Evolutionary conservation across 192 early-diverging fungal species (phyloP).

Genomic region (Kappamyces sp.): DNA sequence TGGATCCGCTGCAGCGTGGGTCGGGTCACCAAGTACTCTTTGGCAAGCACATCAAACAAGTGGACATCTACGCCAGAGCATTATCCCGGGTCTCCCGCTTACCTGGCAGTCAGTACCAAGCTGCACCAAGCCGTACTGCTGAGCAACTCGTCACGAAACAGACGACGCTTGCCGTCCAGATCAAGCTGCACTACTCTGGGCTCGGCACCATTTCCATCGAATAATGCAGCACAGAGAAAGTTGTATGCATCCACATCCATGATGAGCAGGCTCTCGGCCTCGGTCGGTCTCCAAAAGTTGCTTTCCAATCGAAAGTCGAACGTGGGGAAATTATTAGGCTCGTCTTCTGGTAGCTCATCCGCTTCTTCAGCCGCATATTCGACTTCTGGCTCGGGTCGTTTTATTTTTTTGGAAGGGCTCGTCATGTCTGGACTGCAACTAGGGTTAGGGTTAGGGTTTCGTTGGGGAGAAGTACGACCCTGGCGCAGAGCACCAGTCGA

Average conservation of each 20-base stretch:
- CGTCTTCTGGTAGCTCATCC: no score
- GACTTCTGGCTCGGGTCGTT: no score
- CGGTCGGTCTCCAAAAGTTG: no score
- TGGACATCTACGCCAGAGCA: not conserved
- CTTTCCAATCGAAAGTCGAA: no score
- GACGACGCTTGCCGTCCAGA: not conserved
- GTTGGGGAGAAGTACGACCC: no score
- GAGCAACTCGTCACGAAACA: not conserved
- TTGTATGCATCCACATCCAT: conserved; percentile 17
- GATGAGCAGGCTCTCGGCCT: not conserved
- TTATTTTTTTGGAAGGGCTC: no score
- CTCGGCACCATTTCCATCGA: conserved; percentile 5
- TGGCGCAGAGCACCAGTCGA: no score
- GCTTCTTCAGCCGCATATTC: no score
- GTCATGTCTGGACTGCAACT: no score
- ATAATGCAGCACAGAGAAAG: conserved; percentile 6
- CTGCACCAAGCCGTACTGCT: conserved; percentile 2
- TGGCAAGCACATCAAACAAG: conserved; percentile 5
- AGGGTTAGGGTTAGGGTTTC: no score
- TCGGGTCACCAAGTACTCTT: not conserved
- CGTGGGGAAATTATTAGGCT: no score
- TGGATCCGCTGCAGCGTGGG: conserved; percentile 10
- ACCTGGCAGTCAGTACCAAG: not conserved
- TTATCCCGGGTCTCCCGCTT: not conserved
- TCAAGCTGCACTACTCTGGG: not conserved